phyloP scores from a whole-genome alignment of 108 stramenopile genomes.

The Conticribra weissflogii region DNA sequence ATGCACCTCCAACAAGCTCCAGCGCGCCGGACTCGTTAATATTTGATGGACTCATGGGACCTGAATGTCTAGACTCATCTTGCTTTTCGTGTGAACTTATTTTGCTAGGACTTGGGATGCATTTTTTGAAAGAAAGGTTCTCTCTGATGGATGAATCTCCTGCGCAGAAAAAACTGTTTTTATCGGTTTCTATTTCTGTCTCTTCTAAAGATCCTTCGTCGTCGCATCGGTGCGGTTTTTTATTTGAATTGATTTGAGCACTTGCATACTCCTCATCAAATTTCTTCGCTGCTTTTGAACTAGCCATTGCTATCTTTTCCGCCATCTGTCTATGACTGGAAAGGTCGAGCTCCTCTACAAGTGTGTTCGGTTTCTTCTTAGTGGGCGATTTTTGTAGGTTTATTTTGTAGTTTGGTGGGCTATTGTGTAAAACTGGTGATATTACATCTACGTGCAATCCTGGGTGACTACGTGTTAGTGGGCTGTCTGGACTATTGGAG shows the following conservation, averaged over 20 bases:
- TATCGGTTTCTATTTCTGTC: background rate
- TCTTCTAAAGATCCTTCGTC: background rate
- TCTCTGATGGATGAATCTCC: slow-evolving; percentile 8
- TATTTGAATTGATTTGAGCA: slow-evolving; percentile 5
- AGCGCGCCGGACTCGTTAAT: slow-evolving; percentile 13
- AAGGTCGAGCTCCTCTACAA: slow-evolving; percentile 43
- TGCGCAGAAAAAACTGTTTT: slow-evolving; percentile 22
- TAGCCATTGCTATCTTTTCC: slow-evolving; percentile 73
- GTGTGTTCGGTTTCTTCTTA: slow-evolving; percentile 35
- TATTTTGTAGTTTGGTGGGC: slow-evolving; percentile 27
- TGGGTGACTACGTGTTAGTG: too few species aligned
- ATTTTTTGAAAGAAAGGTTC: background rate
- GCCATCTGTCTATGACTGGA: slow-evolving; percentile 55
- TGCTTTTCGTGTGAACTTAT: background rate
- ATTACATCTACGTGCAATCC: background rate
- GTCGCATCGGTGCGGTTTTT: slow-evolving; percentile 7
- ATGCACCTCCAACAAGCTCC: slow-evolving; percentile 54
- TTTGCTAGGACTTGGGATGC: background rate
- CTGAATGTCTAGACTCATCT: background rate
- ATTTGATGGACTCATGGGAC: background rate
- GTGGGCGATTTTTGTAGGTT: slow-evolving; percentile 33
- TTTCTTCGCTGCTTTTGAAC: slow-evolving; percentile 63
- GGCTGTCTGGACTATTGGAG: too few species aligned
- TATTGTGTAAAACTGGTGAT: slow-evolving; percentile 2
- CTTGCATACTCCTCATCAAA: slow-evolving; percentile 57